Conservation (phyloP, 2,329 filamentous ascomycete species). For the Malbranchea cinnamomea region DNA sequence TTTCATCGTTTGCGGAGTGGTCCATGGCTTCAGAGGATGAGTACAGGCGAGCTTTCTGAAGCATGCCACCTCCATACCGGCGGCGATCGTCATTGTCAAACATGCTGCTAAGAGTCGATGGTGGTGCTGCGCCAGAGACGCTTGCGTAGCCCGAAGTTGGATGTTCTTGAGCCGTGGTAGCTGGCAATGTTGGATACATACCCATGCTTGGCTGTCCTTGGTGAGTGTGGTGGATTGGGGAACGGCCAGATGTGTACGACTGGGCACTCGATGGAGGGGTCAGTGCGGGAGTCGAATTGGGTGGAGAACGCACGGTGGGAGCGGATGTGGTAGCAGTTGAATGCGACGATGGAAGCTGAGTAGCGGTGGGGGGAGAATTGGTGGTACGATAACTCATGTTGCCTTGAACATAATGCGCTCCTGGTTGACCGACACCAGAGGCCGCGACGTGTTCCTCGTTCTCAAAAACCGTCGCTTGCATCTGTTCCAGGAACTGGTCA, state of each 20-base stretch:
- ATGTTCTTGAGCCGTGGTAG: slow-evolving; percentile 42
- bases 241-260: slow-evolving; percentile 48
- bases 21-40: slow-evolving; percentile 22
- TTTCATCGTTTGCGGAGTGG: slow-evolving; percentile 18
- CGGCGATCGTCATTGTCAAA: slow-evolving; percentile 47
- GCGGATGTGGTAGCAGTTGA: slow-evolving; percentile 23
- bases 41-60: slow-evolving; percentile 39
- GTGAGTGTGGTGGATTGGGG: slow-evolving; percentile 32
- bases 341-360: slow-evolving; percentile 28
- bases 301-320: slow-evolving; percentile 29
- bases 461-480: slow-evolving; percentile 92
- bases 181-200: slow-evolving; percentile 50
- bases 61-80: slow-evolving; percentile 45
- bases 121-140: slow-evolving; percentile 40
- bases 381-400: slow-evolving; percentile 39
- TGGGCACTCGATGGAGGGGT: slow-evolving; percentile 48
- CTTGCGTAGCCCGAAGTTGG: slow-evolving; percentile 36
- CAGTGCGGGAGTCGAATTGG: slow-evolving; percentile 43
- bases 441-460: slow-evolving; percentile 68
- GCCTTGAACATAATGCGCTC: slow-evolving; percentile 47
- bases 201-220: slow-evolving; percentile 27
- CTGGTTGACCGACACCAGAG: slow-evolving; percentile 61
- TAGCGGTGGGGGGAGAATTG: slow-evolving; percentile 36
- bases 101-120: slow-evolving; percentile 43
- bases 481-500: slow-evolving; percentile 87